Base-by-base conservation (phyloP, 2,329 filamentous ascomycete species). In the Aspergillus jensenii region DNA sequence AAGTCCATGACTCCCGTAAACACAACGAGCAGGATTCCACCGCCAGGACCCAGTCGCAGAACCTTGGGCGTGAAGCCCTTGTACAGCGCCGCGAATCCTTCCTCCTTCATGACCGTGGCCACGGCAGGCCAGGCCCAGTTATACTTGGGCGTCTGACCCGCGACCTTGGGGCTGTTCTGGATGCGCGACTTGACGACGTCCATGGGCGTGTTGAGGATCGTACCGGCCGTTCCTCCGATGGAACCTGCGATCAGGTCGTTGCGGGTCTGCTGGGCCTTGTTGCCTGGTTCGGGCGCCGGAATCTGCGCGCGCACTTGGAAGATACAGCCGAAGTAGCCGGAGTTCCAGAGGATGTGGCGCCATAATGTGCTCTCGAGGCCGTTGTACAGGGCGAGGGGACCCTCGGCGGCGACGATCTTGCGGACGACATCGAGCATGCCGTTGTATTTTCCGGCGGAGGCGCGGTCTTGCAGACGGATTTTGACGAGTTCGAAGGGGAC, bases 61-160 rank as follows among this genome's bases (percentile, higher is more conserved):
- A 97, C 95, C 85, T 99, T 99, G 66, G 95, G 95, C 62, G 95
- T 72, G 84, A 99, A 99, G 15, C 95, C 95, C 84, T 98, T 99
- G 84, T 99, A 99, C 59, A 99, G 81, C 40, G 95, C 95, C 48
- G 78, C 79, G 73, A 96, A 93, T 5, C 95, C 95, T 78, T 99
- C 95, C 79, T 99, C 95, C 79, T 86, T 91, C 78, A 91, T 87
- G 60, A 99, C 91, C 7, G 90, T 95, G 56, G 84, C 88, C 51
- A 97, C 82, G 21, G 91, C 87, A 47, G 91, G 90, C 85, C 88
- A 96, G 33, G 95, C 95, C 95, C 95, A 99, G 85, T 98, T 97
- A 82, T 99, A 99, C 84, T 99, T 99, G 72, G 90, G 90, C 21
- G 87, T 79, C 54, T 85, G 82, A 5, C 95, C 95, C n/a, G 89